A percentile compares a stretch with the other conserved stretches of the same genome.
phyloP scores from a whole-genome alignment of 2,329 filamentous ascomycete species.

The Hypoxylon sp. region DNA sequence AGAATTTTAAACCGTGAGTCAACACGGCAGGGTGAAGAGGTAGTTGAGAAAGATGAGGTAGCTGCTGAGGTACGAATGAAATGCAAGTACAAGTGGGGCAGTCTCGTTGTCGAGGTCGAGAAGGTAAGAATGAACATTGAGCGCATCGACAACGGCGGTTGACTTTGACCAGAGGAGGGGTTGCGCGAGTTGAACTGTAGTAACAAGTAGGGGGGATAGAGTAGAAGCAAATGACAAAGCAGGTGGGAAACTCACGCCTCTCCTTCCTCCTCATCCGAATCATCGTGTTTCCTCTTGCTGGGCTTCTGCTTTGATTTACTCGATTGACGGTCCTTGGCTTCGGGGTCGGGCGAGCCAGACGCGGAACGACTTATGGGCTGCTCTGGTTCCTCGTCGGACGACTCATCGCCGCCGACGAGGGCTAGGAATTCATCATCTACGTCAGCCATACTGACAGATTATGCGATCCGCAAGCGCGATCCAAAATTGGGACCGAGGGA shows the following conservation, averaged over 20 bases:
- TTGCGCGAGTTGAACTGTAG: neutral
- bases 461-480: slow-evolving; percentile 2
- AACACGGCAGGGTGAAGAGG: neutral
- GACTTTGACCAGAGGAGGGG: neutral
- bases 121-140: neutral
- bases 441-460: slow-evolving; percentile 76
- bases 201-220: neutral
- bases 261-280: slow-evolving; percentile 81
- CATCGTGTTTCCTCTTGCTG: slow-evolving; percentile 66
- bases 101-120: neutral
- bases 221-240: slow-evolving; percentile 30
- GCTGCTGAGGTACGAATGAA: neutral
- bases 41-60: neutral
- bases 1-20: neutral
- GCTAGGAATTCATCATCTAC: slow-evolving; percentile 95
- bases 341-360: slow-evolving; percentile 65
- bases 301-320: slow-evolving; percentile 61
- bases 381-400: slow-evolving; percentile 68
- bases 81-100: neutral
- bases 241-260: slow-evolving; percentile 77
- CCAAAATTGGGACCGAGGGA: neutral
- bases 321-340: slow-evolving; percentile 53
- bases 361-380: slow-evolving; percentile 67
- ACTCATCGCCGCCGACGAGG: slow-evolving; percentile 83
- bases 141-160: neutral